phyloP scores from a whole-genome alignment of 192 early-diverging fungal species.

The Backusella circina region DNA sequence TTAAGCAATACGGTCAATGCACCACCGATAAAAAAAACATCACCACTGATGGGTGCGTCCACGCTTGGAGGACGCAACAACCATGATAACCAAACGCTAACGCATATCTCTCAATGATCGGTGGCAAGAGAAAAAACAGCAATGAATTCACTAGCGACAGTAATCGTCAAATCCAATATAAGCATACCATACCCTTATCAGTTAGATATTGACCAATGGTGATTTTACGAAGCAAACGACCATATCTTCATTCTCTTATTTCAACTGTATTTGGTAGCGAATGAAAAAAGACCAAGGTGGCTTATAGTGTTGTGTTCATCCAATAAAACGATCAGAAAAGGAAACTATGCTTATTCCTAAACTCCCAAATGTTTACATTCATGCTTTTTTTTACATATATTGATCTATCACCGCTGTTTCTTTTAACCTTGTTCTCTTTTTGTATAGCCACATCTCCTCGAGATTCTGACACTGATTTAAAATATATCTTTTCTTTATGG shows the following conservation, averaged over 20 bases:
- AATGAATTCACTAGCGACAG: conserved; percentile 98
- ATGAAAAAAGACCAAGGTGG: not conserved
- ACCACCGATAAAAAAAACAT: conserved; percentile 94
- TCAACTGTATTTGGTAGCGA: conserved; percentile 19
- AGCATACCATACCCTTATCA: conserved; percentile 81
- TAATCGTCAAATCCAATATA: conserved; percentile 97
- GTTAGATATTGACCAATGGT: conserved; percentile 84
- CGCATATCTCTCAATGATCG: conserved; percentile 91
- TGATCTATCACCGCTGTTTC: too few species aligned
- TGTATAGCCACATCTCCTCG: too few species aligned
- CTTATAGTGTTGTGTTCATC: not conserved
- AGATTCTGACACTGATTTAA: too few species aligned
- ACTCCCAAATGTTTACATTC: not conserved
- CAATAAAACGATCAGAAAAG: not conserved
- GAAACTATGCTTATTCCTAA: not conserved
- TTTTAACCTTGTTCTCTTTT: too few species aligned
- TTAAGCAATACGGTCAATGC: conserved; percentile 97
- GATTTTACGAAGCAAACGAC: conserved; percentile 91
- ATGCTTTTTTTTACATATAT: too few species aligned
- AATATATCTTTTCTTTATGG: too few species aligned
- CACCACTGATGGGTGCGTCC: conserved; percentile 88
- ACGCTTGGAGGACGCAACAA: conserved; percentile 78
- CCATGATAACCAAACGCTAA: conserved; percentile 89
- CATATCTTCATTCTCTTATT: too few species aligned
- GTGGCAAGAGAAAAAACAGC: conserved; percentile 93